Base-by-base conservation (phyloP, 768 basidiomycete species). In the Kwoniella sp. region DNA sequence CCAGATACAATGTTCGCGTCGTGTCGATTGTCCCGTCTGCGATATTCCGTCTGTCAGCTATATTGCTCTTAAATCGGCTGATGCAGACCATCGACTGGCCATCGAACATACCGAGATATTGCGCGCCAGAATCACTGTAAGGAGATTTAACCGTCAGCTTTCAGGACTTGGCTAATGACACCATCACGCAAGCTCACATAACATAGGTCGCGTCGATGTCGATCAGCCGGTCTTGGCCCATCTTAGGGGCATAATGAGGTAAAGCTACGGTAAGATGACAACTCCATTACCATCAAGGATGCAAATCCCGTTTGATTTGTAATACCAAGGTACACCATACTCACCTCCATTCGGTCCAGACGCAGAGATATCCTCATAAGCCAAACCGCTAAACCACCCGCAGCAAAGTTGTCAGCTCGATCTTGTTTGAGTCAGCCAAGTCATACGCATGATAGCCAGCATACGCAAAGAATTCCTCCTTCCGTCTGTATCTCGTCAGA, bases 161-260 rank as follows among this genome's bases (percentile, higher is more conserved):
- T n/a, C n/a, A n/a, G n/a, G n/a, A n/a, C n/a, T n/a, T n/a, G n/a
- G n/a, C n/a, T n/a, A n/a, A n/a, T n/a, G n/a, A n/a, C n/a, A n/a
- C 33, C 40, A 3, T 9, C 10, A 44, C 17, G 17, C 40, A 44
- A 44, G 64, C 88, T 80, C 73, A 92, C 91, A 91, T 94, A 62
- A 99, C 85, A 79, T 95, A 99, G 4, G 93, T 91, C 1, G 86
- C 85, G 13, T 88, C 85, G 36, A 86, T 83, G 68, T 89, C 87
- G 70, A 99, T 90, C 80, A 89, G 83, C 48, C 82, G 79, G n/a
- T 89, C 89, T 19, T 83, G 83, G 21, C 82, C 79, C 74, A 88
- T 87, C 63, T 85, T 85, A 0, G 96, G 92, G 0, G 85, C 84
- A 79, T 99, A 98, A 81, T 99, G 96, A 3, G 96, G 93, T 24